Evolutionary conservation across 75 land plant species (phyloP).

Genomic region (Cryptomeria japonica): DNA sequence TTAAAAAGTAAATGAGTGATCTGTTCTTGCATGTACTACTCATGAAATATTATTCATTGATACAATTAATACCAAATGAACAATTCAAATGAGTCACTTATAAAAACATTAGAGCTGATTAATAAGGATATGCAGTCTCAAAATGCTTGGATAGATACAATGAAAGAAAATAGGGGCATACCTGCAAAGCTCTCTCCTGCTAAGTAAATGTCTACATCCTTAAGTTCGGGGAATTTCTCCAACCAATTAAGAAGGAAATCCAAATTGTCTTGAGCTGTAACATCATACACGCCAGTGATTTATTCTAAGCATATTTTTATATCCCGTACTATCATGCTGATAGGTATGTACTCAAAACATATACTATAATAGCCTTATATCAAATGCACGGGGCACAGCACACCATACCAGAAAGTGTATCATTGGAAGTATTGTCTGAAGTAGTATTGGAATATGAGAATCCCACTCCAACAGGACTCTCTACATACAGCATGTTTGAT

Average conservation of each 20-base stretch:
- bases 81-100: no score
- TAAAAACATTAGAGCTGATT: background rate
- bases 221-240: constrained; percentile 48
- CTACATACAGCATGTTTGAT: constrained; percentile 39
- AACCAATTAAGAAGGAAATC: constrained; percentile 38
- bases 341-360: background rate
- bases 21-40: no score
- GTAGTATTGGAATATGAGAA: constrained; percentile 26
- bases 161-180: background rate
- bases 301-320: background rate
- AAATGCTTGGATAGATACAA: no score
- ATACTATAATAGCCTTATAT: background rate
- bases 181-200: constrained; percentile 64
- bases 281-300: background rate
- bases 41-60: no score
- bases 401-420: background rate
- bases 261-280: constrained; percentile 31
- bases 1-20: no score
- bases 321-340: background rate
- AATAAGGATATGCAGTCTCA: background rate
- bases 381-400: background rate
- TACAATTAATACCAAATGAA: background rate
- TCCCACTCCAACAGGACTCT: constrained; percentile 35
- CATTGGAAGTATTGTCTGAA: constrained; percentile 7
- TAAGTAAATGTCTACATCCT: constrained; percentile 31